These are phyloP conservation scores for Telopea speciosissima DNA, from an alignment of 177 flowering plant genomes.

Conservation along the genomic window DNA sequence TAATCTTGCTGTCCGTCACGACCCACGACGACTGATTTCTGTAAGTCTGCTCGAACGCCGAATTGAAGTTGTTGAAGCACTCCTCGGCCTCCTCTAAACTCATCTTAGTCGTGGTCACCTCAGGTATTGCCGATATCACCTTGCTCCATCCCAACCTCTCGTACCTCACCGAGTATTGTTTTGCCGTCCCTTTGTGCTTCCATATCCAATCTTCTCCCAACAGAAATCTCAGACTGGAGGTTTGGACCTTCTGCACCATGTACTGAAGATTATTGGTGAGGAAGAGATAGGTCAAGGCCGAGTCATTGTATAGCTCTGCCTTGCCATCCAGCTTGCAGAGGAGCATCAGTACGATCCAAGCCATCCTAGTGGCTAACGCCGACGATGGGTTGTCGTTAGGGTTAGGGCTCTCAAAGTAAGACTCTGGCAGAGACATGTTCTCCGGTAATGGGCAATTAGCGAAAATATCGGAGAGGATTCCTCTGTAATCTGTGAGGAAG, in stretches of 20 bases:
- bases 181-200: conserved; percentile 48
- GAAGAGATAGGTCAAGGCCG: conserved; percentile 64
- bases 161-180: conserved; percentile 53
- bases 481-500: conserved; percentile 62
- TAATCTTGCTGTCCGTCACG: conserved; percentile 53
- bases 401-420: conserved; percentile 29
- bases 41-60: conserved; percentile 53
- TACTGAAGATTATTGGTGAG: conserved; percentile 79
- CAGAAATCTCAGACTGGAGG: conserved; percentile 40
- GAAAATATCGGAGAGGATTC: conserved; percentile 41
- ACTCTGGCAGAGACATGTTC: conserved; percentile 38
- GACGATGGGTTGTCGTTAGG: conserved; percentile 24
- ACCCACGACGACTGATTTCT: conserved; percentile 57
- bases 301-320: conserved; percentile 64
- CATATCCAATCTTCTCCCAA: conserved; percentile 69
- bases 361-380: conserved; percentile 36
- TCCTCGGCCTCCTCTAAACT: conserved; percentile 22
- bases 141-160: conserved; percentile 67
- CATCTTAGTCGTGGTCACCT: conserved; percentile 19
- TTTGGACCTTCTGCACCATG: conserved; percentile 51
- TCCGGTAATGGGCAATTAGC: conserved; percentile 39
- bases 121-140: conserved; percentile 53
- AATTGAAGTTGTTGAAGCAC: conserved; percentile 38
- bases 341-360: conserved; percentile 69
- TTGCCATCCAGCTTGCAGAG: conserved; percentile 82